A percentile compares a stretch with the other conserved stretches of the same genome.
phyloP scores from a whole-genome alignment of 2,329 filamentous ascomycete genomes.

The Aspergillus pseudoterreus region DNA sequence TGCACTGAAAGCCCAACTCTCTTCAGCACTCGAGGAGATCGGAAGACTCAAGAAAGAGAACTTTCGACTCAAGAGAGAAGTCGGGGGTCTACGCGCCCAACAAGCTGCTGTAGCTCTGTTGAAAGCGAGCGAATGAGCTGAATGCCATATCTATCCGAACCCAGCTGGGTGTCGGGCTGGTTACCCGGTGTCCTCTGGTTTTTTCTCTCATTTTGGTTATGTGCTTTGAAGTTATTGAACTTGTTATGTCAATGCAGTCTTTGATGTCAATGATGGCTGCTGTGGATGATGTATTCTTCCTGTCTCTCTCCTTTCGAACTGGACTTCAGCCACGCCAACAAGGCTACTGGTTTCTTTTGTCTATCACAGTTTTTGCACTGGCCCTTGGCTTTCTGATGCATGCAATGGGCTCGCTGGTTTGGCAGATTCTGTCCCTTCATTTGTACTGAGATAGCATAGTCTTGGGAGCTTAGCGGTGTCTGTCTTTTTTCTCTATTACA shows the following conservation, averaged over 20 bases:
- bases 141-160: constrained; percentile 5
- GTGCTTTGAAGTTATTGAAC: not conserved
- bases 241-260: constrained; percentile 8
- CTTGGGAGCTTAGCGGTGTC: constrained; percentile 4
- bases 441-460: constrained; percentile 15
- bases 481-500: constrained; percentile 9
- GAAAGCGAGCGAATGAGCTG: constrained; percentile 26
- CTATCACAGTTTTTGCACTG: not conserved
- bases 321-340: not conserved
- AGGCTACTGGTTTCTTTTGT: not conserved
- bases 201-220: constrained; percentile 1
- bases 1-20: constrained; percentile 68
- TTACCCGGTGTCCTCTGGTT: constrained; percentile 2
- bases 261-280: too few relatives aligned
- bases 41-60: constrained; percentile 81
- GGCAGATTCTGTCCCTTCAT: constrained; percentile 6
- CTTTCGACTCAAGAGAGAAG: constrained; percentile 74
- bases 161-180: constrained; percentile 8
- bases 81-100: constrained; percentile 63
- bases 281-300: too few relatives aligned
- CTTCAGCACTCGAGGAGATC: constrained; percentile 72
- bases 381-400: constrained; percentile 9
- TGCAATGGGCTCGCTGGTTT: constrained; percentile 3
- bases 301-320: not conserved
- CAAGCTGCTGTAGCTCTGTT: constrained; percentile 32